Conservation (phyloP, 2,329 filamentous ascomycete species). For the Pseudogymnoascus destructans region DNA sequence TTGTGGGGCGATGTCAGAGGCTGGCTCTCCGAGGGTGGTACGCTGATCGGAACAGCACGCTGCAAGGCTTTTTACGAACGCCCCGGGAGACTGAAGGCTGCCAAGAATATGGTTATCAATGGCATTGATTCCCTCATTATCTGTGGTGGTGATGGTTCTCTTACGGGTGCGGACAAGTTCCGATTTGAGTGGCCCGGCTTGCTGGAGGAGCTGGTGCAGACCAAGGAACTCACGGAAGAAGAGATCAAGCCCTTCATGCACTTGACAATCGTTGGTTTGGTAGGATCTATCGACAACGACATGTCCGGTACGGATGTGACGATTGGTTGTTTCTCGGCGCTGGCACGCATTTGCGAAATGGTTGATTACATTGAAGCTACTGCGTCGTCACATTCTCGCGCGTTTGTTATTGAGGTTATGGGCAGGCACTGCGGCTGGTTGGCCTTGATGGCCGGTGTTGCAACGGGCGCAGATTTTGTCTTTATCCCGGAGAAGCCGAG, state of each 20-base stretch:
- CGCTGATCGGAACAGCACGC: constrained; percentile 86
- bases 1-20: constrained; percentile 89
- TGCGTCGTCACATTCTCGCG: constrained; percentile 82
- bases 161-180: constrained; percentile 92
- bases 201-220: constrained; percentile 69
- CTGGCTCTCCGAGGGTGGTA: constrained; percentile 87
- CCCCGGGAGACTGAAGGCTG: constrained; percentile 66
- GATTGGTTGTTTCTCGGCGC: constrained; percentile 89
- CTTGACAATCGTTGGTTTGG: constrained; percentile 90
- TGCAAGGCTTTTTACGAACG: constrained; percentile 90
- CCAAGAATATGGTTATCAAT: constrained; percentile 85
- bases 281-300: constrained; percentile 97
- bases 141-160: constrained; percentile 89
- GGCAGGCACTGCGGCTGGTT: constrained; percentile 96
- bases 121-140: constrained; percentile 95
- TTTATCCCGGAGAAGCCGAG: constrained; percentile 95
- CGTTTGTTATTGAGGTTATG: constrained; percentile 98
- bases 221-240: constrained; percentile 53
- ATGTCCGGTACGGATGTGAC: constrained; percentile 95
- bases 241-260: constrained; percentile 68
- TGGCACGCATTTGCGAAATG: constrained; percentile 85
- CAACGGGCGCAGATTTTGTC: constrained; percentile 88
- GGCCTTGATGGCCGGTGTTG: constrained; percentile 89
- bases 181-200: constrained; percentile 83
- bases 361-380: constrained; percentile 97